phyloP scores from a whole-genome alignment of 768 basidiomycete genomes.

The Vararia minispora region DNA sequence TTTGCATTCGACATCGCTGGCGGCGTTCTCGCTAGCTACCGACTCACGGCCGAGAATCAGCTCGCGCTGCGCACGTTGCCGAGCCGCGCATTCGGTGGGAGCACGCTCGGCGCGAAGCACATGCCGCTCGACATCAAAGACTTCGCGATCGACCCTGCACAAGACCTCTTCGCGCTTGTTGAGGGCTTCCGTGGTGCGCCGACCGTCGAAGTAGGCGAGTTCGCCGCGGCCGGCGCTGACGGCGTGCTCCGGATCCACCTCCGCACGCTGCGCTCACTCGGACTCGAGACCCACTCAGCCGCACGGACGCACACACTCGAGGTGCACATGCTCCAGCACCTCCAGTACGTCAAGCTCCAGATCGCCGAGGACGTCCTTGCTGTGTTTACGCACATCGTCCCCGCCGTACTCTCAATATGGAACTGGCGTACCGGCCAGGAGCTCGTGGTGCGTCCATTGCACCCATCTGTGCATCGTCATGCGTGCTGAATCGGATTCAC shows the following conservation, averaged over 20 bases:
- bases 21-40: constrained; percentile 36
- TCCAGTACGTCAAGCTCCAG: constrained; percentile 30
- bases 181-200: constrained; percentile 5
- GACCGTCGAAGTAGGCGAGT: too few relatives aligned
- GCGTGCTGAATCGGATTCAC: neutral
- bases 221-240: neutral
- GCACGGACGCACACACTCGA: constrained; percentile 22
- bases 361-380: constrained; percentile 44
- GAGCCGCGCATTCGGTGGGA: constrained; percentile 5
- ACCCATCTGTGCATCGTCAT: neutral
- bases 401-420: constrained; percentile 34
- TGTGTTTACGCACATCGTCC: constrained; percentile 29
- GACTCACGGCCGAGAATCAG: constrained; percentile 1
- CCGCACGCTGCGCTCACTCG: constrained; percentile 28
- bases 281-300: constrained; percentile 28
- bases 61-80: constrained; percentile 19
- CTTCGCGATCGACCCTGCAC: constrained; percentile 56
- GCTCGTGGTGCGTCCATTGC: constrained; percentile 29
- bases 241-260: constrained; percentile 27
- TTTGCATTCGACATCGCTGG: constrained; percentile 52
- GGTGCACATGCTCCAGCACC: constrained; percentile 18
- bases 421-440: constrained; percentile 37
- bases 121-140: constrained; percentile 35
- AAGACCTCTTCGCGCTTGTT: constrained; percentile 45
- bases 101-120: constrained; percentile 20